phyloP scores from a whole-genome alignment of 805 yeast species.

The Suhomyces faveliae region DNA sequence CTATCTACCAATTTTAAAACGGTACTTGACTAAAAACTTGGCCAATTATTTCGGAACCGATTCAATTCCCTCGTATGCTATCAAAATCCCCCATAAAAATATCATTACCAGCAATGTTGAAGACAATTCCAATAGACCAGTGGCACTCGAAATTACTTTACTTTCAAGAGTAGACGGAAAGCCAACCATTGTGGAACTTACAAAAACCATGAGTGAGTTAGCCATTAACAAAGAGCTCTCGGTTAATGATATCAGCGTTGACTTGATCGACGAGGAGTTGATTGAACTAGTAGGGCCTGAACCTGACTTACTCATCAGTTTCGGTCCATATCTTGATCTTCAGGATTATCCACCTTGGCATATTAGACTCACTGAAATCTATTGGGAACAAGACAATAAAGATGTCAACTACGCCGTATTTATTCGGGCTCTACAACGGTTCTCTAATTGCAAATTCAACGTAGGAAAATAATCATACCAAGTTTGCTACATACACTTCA shows the following conservation, averaged over 20 bases:
- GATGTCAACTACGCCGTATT: conserved; percentile 81
- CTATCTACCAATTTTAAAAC: conserved; percentile 49
- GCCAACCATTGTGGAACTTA: conserved; percentile 82
- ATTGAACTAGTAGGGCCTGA: conserved; percentile 80
- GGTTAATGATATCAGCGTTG: conserved; percentile 67
- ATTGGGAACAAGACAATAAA: conserved; percentile 84
- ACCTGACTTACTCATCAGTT: conserved; percentile 83
- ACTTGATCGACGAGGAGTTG: conserved; percentile 71
- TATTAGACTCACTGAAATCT: conserved; percentile 82
- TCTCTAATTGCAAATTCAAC: conserved; percentile 78
- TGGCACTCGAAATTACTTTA: conserved; percentile 62
- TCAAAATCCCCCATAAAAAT: conserved; percentile 69
- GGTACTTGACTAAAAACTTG: conserved; percentile 57
- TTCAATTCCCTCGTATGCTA: conserved; percentile 58
- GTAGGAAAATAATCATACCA: conserved; percentile 63
- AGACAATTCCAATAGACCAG: conserved; percentile 31
- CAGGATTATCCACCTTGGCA: conserved; percentile 99
- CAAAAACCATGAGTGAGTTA: conserved; percentile 80
- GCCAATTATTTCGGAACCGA: conserved; percentile 72
- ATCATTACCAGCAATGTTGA: conserved; percentile 41
- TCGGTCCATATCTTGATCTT: conserved; percentile 83
- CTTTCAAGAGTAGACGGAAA: conserved; percentile 82
- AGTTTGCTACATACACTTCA: neutral
- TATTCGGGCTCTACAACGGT: conserved; percentile 71
- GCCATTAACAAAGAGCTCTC: conserved; percentile 59